phyloP scores from a whole-genome alignment of 2,329 filamentous ascomycete species.

The Fusarium luffae region DNA sequence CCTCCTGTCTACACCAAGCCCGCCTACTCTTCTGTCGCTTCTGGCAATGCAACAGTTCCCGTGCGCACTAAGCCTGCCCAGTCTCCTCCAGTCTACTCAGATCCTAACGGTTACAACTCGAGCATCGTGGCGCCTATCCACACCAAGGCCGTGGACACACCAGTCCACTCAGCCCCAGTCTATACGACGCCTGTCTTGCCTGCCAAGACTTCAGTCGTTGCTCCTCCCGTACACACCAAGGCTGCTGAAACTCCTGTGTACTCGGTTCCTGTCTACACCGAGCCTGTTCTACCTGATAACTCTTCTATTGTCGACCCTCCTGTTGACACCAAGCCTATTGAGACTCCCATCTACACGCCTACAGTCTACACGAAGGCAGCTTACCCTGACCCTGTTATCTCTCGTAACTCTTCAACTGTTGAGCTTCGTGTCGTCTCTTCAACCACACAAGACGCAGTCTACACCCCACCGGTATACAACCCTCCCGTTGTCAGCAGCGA shows the following conservation, averaged over 20 bases:
- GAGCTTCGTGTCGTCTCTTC: neutral
- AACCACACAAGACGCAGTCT: neutral
- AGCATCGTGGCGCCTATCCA: constrained; percentile 4
- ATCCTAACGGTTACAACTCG: neutral
- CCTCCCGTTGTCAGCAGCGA: too few species aligned
- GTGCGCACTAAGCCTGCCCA: constrained; percentile 15
- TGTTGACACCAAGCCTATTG: constrained; percentile 18
- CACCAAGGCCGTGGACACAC: constrained; percentile 23
- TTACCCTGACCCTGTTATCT: neutral
- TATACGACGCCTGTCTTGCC: constrained; percentile 18
- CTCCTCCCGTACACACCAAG: constrained; percentile 11
- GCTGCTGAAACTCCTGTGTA: neutral
- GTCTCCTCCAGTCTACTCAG: constrained; percentile 12
- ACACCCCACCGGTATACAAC: constrained; percentile 27
- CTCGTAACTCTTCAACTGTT: constrained; percentile 5
- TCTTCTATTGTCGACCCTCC: constrained; percentile 12
- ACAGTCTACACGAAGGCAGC: constrained; percentile 20
- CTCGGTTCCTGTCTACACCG: constrained; percentile 26
- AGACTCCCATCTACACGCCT: constrained; percentile 25
- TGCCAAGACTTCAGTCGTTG: constrained; percentile 12
- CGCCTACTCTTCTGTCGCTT: constrained; percentile 3
- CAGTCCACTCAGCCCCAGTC: constrained; percentile 15
- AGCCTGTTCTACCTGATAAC: constrained; percentile 16
- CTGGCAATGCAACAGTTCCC: constrained; percentile 18
- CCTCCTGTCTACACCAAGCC: constrained; percentile 23